Percentiles rank a stretch among this genome's conserved stretches.
These are phyloP conservation scores for Asclepias syriaca DNA, from an alignment of 257 asterid genomes.

Conservation along the genomic window DNA sequence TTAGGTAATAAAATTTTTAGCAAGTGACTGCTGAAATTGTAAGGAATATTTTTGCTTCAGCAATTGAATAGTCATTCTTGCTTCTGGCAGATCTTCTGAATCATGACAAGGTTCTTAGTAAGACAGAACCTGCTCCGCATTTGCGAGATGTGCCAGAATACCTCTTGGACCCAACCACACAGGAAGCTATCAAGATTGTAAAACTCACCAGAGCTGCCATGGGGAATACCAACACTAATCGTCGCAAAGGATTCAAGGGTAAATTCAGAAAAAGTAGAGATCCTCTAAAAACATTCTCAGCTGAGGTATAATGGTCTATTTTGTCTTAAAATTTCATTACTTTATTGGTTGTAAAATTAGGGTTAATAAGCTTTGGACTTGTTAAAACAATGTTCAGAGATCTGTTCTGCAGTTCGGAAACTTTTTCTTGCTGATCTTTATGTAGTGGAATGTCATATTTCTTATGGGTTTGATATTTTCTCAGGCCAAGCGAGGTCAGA, in stretches of 20 bases:
- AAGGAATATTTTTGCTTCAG: not conserved
- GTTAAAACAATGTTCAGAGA: not conserved
- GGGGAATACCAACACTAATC: conserved; percentile 47
- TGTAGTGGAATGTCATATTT: not conserved
- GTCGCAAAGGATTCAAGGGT: conserved; percentile 58
- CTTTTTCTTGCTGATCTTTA: not conserved
- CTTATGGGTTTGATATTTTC: conserved; percentile 12
- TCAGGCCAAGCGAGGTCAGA: conserved; percentile 50
- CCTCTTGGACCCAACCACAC: conserved; percentile 81
- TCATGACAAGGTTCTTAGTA: conserved; percentile 81
- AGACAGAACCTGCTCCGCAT: conserved; percentile 76
- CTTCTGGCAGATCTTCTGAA: conserved; percentile 67
- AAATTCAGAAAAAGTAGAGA: conserved; percentile 59
- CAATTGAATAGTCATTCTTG: conserved; percentile 8
- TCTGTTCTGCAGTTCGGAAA: not conserved
- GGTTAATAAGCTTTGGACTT: not conserved
- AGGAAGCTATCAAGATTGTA: conserved; percentile 93
- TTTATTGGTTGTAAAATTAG: not conserved
- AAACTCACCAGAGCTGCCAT: conserved; percentile 95
- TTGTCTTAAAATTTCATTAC: not conserved
- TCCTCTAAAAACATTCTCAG: conserved; percentile 78
- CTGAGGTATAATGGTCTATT: conserved; percentile 46
- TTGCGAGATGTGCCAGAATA: conserved; percentile 81
- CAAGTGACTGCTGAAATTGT: not conserved
- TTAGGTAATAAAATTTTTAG: conserved; percentile 43